Evolutionary conservation across 352 stramenopile genomes (phyloP), one percentile per base, ranked within the genome.

Genomic region (Globisporangium emineosum): DNA sequence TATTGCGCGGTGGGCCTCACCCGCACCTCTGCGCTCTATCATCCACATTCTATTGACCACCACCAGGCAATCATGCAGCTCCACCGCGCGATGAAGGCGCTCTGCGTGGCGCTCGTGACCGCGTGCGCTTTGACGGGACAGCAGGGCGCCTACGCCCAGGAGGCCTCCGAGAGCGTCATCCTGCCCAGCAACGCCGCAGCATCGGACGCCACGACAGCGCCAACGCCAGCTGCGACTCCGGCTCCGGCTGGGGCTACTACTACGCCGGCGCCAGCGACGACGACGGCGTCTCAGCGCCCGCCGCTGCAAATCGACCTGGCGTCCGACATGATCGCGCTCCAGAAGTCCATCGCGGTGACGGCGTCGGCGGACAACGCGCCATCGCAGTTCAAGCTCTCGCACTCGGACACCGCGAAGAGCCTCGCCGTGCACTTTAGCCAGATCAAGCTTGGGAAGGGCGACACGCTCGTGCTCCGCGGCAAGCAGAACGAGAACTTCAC

Each of bases 381-480:
- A 21, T 37, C 61, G 29, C 52, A 56, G 40, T 62, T 62, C 52
- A 61, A 56, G n/a, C 32, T 67, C 23, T 25, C 40, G 30, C 52
- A 51, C 29, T 56, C 52, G 27, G 52, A 61, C 19, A 60, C 15
- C 29, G 43, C 65, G 25, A 67, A 70, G 60, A 59, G 51, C 32
- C 37, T 72, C 35, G 27, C 64, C 2, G 60, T 72, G 37, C 62
- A 72, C 42, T 72, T 72, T 21, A 57, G 61, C 5, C 17, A 23
- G 29, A 40, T 72, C 25, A 35, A 49, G 37, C 55, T 72, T 12
- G 17, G 50, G 3, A 45, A 58, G 4, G 63, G 63, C 37, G 64
- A 70, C 42, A 54, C 25, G 37, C 40, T 73, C 17, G 67, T 73
- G 50, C 21, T 73, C 1, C 54, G 29, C n/a, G 60, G 67, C 57